phyloP scores from a whole-genome alignment of 208 protist genomes.

The Acanthamoeba healyi region DNA sequence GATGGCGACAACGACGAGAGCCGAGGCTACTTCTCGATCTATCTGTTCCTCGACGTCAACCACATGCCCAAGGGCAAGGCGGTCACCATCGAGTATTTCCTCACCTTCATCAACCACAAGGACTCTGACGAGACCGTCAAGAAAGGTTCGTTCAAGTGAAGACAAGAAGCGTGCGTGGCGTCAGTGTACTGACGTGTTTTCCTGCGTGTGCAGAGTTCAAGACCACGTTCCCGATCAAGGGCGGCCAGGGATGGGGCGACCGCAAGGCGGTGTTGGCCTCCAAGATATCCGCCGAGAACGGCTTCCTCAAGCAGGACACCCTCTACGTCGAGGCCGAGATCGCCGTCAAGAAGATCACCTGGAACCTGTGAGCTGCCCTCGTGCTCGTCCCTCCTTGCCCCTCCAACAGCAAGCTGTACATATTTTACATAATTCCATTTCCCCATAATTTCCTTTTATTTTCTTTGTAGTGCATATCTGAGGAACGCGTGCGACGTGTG shows the following conservation, averaged over 20 bases:
- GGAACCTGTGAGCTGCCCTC: not conserved
- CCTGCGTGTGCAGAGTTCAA: slow-evolving; percentile 80
- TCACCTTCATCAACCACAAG: slow-evolving; percentile 79
- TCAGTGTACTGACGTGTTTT: no score
- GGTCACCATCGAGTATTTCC: slow-evolving; percentile 74
- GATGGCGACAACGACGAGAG: slow-evolving; percentile 79
- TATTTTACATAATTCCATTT: not conserved
- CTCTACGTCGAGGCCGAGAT: slow-evolving; percentile 74
- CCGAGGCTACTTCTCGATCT: slow-evolving; percentile 80
- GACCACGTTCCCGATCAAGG: slow-evolving; percentile 78
- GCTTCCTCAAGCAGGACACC: slow-evolving; percentile 80
- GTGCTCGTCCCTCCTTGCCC: no score
- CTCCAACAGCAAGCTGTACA: not conserved
- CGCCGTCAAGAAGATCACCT: slow-evolving; percentile 76
- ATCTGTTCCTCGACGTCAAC: slow-evolving; percentile 78
- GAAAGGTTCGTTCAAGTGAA: slow-evolving; percentile 33
- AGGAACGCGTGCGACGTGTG: not conserved
- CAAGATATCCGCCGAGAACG: slow-evolving; percentile 65
- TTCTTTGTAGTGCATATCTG: not conserved
- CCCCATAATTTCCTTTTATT: not conserved
- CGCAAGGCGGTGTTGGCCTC: slow-evolving; percentile 71
- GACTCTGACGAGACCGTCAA: slow-evolving; percentile 69
- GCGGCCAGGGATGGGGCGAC: slow-evolving; percentile 79
- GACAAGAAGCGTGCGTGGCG: not conserved
- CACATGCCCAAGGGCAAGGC: slow-evolving; percentile 79